Evolutionary conservation across 108 stramenopile genomes (phyloP).

Genomic region (Asterionellopsis glacialis): DNA sequence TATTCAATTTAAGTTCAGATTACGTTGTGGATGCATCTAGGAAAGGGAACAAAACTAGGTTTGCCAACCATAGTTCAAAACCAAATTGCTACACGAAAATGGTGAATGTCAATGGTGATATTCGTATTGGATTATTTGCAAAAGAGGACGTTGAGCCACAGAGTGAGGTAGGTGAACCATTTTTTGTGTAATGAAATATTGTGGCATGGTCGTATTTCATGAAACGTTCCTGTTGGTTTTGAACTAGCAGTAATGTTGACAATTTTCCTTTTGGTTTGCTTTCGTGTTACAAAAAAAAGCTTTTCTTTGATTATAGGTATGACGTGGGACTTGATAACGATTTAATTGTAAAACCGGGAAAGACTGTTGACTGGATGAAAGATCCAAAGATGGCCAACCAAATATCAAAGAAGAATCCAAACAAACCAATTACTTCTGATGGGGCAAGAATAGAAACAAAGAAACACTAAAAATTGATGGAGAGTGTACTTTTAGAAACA

Average conservation of each 20-base stretch:
- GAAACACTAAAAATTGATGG: too few species aligned
- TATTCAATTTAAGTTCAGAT: slow-evolving; percentile 79
- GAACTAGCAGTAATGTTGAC: too few species aligned
- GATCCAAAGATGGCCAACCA: slow-evolving; percentile 15
- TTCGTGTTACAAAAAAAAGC: slow-evolving; percentile 1
- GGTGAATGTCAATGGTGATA: slow-evolving; percentile 67
- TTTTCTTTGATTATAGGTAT: slow-evolving; percentile 63
- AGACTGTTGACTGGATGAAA: slow-evolving; percentile 50
- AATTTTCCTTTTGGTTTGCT: too few species aligned
- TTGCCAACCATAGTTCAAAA: slow-evolving; percentile 69
- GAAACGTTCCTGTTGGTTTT: too few species aligned
- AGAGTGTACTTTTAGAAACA: too few species aligned
- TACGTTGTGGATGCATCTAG: slow-evolving; percentile 69
- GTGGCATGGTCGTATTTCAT: too few species aligned
- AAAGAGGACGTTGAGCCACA: slow-evolving; percentile 62
- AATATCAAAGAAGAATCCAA: slow-evolving; percentile 5
- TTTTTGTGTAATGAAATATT: too few species aligned
- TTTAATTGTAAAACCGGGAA: slow-evolving; percentile 42
- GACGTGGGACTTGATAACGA: slow-evolving; percentile 47
- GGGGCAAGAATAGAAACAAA: too few species aligned
- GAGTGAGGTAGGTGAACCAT: slow-evolving; percentile 27
- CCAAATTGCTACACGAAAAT: slow-evolving; percentile 67
- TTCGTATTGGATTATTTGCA: slow-evolving; percentile 81
- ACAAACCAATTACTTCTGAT: too few species aligned
- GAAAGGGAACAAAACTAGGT: slow-evolving; percentile 80